phyloP scores from a whole-genome alignment of 345 rosid genomes.

The Pelargonium nanum region DNA sequence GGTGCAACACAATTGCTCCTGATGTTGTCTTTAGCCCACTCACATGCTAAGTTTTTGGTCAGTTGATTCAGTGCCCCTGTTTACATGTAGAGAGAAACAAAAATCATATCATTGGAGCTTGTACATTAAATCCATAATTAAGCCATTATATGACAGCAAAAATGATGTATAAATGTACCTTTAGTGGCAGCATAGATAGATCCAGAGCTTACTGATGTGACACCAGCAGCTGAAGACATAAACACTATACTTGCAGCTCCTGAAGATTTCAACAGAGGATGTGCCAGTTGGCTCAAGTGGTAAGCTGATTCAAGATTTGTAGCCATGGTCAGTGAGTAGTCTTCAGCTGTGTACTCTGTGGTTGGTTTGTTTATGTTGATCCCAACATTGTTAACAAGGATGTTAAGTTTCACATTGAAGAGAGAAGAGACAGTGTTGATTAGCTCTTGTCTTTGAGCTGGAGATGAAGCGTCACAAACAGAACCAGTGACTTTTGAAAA shows the following conservation, averaged over 20 bases:
- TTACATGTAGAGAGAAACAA: neutral
- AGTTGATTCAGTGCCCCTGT: constrained; percentile 39
- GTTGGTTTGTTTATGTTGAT: constrained; percentile 28
- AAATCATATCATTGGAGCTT: too few relatives aligned
- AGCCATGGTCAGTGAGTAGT: constrained; percentile 19
- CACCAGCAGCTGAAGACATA: constrained; percentile 34
- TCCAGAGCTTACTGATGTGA: constrained; percentile 12
- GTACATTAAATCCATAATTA: too few relatives aligned
- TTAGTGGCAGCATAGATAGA: constrained; percentile 33
- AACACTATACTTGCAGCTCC: constrained; percentile 42
- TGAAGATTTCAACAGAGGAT: constrained; percentile 46
- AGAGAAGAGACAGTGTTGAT: constrained; percentile 29
- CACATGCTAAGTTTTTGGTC: constrained; percentile 38
- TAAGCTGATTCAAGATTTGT: constrained; percentile 45
- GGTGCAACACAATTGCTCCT: constrained; percentile 34
- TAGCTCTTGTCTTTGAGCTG: constrained; percentile 32
- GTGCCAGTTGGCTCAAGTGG: constrained; percentile 41
- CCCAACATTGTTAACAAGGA: constrained; percentile 56
- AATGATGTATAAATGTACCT: constrained; percentile 28
- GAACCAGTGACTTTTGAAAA: constrained; percentile 30
- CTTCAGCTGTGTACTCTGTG: constrained; percentile 27
- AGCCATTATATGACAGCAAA: too few relatives aligned
- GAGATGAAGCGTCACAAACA: constrained; percentile 35
- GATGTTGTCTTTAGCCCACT: constrained; percentile 44
- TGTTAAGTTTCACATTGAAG: constrained; percentile 45